Conservation (phyloP, 257 asterid genomes). For the Avicennia marina region DNA sequence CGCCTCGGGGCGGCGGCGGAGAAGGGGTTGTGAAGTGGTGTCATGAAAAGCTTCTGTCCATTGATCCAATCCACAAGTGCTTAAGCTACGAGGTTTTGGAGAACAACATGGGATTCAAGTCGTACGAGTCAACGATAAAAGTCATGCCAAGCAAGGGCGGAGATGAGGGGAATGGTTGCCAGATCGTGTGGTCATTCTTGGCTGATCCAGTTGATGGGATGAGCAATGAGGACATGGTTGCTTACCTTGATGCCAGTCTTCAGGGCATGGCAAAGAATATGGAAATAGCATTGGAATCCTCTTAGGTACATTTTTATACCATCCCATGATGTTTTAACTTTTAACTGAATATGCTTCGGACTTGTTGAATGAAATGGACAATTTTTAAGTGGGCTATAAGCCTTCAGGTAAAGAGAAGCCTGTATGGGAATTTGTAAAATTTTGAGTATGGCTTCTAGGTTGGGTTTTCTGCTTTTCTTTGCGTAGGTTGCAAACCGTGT, state of each 20-base stretch:
- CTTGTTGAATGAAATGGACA: too few relatives aligned
- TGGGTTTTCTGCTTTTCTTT: too few relatives aligned
- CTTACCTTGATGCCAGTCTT: background rate
- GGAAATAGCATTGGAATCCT: background rate
- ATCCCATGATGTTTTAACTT: too few relatives aligned
- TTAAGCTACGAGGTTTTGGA: background rate
- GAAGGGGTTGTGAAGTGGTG: background rate
- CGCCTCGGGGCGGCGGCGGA: background rate
- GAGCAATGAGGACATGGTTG: background rate
- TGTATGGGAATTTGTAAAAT: too few relatives aligned
- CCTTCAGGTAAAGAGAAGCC: too few relatives aligned
- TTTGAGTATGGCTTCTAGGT: too few relatives aligned
- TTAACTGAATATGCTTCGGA: too few relatives aligned
- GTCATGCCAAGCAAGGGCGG: background rate
- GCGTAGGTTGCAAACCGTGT: too few relatives aligned
- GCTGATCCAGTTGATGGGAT: background rate
- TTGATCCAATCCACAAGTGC: background rate
- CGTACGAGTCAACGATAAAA: background rate
- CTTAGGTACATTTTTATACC: too few relatives aligned
- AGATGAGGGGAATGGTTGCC: background rate
- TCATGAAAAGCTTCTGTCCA: background rate
- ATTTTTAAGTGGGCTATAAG: too few relatives aligned
- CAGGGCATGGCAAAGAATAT: slow-evolving; percentile 1
- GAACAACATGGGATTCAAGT: background rate
- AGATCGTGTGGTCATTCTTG: slow-evolving; percentile 9